Base-by-base conservation (phyloP, 208 protist species). In the Leptomonas pyrrhocoris region DNA sequence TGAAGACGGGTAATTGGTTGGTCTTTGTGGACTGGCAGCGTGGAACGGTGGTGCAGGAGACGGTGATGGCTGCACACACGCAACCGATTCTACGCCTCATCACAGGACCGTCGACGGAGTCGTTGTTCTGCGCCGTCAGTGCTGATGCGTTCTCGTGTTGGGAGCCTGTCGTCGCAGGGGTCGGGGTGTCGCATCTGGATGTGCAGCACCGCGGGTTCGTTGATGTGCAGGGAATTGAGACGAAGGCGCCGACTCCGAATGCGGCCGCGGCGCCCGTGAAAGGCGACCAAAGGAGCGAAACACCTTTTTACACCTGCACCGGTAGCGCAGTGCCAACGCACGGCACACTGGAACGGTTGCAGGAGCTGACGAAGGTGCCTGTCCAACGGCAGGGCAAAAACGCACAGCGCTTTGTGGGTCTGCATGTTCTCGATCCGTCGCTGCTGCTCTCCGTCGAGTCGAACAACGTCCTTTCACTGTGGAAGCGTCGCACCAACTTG, bases 11-110 rank as follows among this genome's bases (percentile, higher is more conserved):
- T 9, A 79, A 80, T 54, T 63, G 58, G 7, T 43, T 89, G 7
- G 30, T 71, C 16, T 84, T 88, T 40, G 57, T 85, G 3, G 80
- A 83, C 54, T 89, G 84, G 84, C 66, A 79, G 36, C 79, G 72
- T 1, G 77, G 77, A 0, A 59, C 51, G n/a, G 36, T 79, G 12
- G 38, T 86, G 59, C 74, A 85, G 58, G 68, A 82, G 46, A 56
- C 72, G 23, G 38, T 11, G 13, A 42, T 40, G 28, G 27, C 49
- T 15, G 46, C 43, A 6, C 84, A 86, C 66, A 45, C 60, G 31
- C 62, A 64, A 27, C 66, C 74, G 2, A 79, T 88, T 31, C 38
- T 31, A 21, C 34, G 50, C 18, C 30, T 84, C 13, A 43, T 75
- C 21, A 75, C 71, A 5, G 62, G 58, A 0, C 48, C 67, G n/a